These are phyloP conservation scores for Lecanicillium sp. DNA, from an alignment of 2,329 filamentous ascomycete species.

Conservation along the genomic window DNA sequence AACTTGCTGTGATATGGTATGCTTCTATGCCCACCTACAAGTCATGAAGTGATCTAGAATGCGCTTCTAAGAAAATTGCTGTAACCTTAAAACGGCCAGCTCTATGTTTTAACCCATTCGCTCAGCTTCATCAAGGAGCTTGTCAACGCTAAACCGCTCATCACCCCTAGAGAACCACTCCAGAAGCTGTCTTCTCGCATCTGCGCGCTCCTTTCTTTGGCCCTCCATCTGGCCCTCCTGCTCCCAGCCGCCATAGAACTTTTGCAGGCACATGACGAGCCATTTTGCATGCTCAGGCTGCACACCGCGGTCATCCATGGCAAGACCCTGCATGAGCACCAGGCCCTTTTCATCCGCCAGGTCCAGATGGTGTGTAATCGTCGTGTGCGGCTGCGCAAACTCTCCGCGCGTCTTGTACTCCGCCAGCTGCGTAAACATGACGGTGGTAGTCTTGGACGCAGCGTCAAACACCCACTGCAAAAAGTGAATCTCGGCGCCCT, in stretches of 20 bases:
- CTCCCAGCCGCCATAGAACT: constrained; percentile 73
- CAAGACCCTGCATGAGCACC: constrained; percentile 77
- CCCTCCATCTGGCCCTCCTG: constrained; percentile 26
- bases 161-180: constrained; percentile 79
- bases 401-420: constrained; percentile 89
- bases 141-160: constrained; percentile 70
- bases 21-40: too few relatives aligned
- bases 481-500: constrained; percentile 88
- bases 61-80: too few relatives aligned
- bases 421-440: constrained; percentile 89
- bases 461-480: constrained; percentile 89
- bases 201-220: constrained; percentile 45
- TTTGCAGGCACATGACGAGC: constrained; percentile 86
- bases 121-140: constrained; percentile 82
- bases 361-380: constrained; percentile 84
- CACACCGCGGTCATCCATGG: constrained; percentile 69
- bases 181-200: constrained; percentile 61
- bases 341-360: constrained; percentile 64
- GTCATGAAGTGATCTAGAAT: too few relatives aligned
- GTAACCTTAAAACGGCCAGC: too few relatives aligned
- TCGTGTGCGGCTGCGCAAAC: constrained; percentile 87
- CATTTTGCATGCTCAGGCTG: constrained; percentile 76
- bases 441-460: constrained; percentile 54
- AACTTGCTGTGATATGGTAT: too few relatives aligned
- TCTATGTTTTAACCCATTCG: constrained; percentile 46